Evolutionary conservation across 148 eudicot species (phyloP).

Genomic region (Fagopyrum homotropicum): DNA sequence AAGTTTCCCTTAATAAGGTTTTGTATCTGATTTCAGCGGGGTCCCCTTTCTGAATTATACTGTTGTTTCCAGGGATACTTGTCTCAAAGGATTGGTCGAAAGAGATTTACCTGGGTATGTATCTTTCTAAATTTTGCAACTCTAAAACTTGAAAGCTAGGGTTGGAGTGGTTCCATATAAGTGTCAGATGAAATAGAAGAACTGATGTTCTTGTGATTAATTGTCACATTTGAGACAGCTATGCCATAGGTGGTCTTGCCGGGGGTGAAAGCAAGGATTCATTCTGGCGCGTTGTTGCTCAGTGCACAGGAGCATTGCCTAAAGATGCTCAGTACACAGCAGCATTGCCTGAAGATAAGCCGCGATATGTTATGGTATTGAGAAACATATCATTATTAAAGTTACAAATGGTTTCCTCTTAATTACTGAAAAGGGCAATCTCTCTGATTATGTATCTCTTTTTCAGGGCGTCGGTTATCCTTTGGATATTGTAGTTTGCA

Average conservation of each 20-base stretch:
- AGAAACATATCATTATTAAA: not conserved
- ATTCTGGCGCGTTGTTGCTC: slow-evolving; percentile 94
- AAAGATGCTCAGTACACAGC: slow-evolving; percentile 75
- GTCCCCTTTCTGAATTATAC: not conserved
- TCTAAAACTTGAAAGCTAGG: not conserved
- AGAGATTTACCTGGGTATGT: slow-evolving; percentile 83
- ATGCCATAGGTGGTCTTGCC: slow-evolving; percentile 96
- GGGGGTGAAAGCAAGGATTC: slow-evolving; percentile 98
- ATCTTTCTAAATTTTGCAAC: not conserved
- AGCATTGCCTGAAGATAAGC: slow-evolving; percentile 80
- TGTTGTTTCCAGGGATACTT: slow-evolving; percentile 58
- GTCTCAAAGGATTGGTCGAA: slow-evolving; percentile 78
- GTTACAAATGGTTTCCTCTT: not conserved
- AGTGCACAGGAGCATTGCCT: slow-evolving; percentile 69
- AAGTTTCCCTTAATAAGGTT: not conserved
- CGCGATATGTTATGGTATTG: slow-evolving; percentile 83
- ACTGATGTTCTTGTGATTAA: slow-evolving; percentile 1
- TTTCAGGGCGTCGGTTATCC: slow-evolving; percentile 91
- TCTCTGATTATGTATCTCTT: not conserved
- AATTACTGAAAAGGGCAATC: not conserved
- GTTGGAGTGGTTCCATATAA: not conserved
- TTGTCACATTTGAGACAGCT: slow-evolving; percentile 51
- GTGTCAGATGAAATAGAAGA: not conserved
- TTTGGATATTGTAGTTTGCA: slow-evolving; percentile 88
- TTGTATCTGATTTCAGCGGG: not conserved